A percentile compares a stretch with the other conserved stretches of the same genome.
phyloP scores from a whole-genome alignment of 2,329 filamentous ascomycete genomes.

The Biscogniauxia mediterranea region DNA sequence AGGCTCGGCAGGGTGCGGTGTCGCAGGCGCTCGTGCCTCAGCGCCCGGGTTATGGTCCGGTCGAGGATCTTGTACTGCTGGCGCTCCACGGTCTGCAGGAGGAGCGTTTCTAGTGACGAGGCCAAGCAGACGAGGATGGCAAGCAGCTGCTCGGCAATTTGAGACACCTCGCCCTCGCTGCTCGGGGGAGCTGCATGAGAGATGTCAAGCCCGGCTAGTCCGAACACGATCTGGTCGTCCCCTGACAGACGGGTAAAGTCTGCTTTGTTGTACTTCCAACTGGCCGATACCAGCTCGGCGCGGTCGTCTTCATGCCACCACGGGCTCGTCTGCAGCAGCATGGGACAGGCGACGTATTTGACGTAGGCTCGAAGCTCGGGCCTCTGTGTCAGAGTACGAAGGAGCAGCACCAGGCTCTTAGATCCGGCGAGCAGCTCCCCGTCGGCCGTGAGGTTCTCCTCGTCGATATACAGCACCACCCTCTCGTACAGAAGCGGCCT shows the following conservation, averaged over 20 bases:
- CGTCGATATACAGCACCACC: conserved; percentile 4
- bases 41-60: neutral
- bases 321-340: neutral
- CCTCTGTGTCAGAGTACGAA: conserved; percentile 7
- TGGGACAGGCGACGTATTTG: conserved; percentile 9
- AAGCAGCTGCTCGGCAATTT: conserved; percentile 2
- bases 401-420: conserved; percentile 2
- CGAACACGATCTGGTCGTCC: neutral
- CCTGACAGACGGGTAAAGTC: neutral
- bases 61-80: neutral
- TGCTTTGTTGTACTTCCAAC: neutral
- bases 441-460: neutral
- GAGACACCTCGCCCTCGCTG: neutral
- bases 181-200: neutral
- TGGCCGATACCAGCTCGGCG: neutral
- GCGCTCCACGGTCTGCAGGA: conserved; percentile 1
- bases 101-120: neutral
- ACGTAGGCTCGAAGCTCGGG: conserved; percentile 3
- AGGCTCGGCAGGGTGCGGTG: neutral
- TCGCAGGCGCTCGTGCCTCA: too few relatives aligned
- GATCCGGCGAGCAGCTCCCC: neutral
- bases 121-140: conserved; percentile 9
- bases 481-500: conserved; percentile 14
- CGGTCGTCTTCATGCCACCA: neutral
- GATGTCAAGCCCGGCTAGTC: neutral